These are phyloP conservation scores for Geotrichum klebahnii DNA, from an alignment of 1,139 yeast genomes.

Conservation along the genomic window DNA sequence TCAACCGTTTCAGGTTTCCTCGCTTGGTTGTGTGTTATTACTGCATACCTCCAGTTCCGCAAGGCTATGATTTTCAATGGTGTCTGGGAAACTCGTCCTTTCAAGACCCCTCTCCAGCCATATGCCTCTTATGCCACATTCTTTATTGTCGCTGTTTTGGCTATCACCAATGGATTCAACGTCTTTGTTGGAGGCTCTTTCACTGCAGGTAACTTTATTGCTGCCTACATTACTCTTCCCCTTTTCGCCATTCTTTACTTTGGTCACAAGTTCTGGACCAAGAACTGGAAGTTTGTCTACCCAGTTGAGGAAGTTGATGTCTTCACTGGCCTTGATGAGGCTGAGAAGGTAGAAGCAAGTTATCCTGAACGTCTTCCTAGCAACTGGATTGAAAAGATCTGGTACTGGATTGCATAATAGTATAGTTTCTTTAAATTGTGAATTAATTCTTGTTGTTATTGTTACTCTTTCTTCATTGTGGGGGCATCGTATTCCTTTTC, in stretches of 20 bases:
- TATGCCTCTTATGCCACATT: slow-evolving; percentile 47
- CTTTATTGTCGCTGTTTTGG: slow-evolving; percentile 45
- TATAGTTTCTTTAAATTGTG: not conserved
- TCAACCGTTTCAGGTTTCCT: slow-evolving; percentile 47
- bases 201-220: slow-evolving; percentile 51
- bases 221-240: slow-evolving; percentile 51
- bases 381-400: slow-evolving; percentile 41
- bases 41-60: slow-evolving; percentile 53
- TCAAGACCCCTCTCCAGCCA: slow-evolving; percentile 47
- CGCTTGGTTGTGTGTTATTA: slow-evolving; percentile 45
- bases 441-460: not conserved
- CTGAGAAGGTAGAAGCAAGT: slow-evolving; percentile 44
- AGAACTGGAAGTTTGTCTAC: slow-evolving; percentile 44
- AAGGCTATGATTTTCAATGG: slow-evolving; percentile 43
- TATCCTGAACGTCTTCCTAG: slow-evolving; percentile 40
- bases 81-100: slow-evolving; percentile 39
- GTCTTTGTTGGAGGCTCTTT: slow-evolving; percentile 54
- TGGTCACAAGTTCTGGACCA: slow-evolving; percentile 50
- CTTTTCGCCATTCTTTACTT: slow-evolving; percentile 47
- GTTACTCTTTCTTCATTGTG: too few relatives aligned
- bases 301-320: slow-evolving; percentile 48
- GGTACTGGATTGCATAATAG: slow-evolving; percentile 44
- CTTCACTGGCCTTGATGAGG: slow-evolving; percentile 49
- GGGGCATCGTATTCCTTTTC: too few relatives aligned
- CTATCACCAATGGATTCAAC: slow-evolving; percentile 66